Base-by-base conservation (phyloP, 169 alveolate species). In the Plasmodium sp. region DNA sequence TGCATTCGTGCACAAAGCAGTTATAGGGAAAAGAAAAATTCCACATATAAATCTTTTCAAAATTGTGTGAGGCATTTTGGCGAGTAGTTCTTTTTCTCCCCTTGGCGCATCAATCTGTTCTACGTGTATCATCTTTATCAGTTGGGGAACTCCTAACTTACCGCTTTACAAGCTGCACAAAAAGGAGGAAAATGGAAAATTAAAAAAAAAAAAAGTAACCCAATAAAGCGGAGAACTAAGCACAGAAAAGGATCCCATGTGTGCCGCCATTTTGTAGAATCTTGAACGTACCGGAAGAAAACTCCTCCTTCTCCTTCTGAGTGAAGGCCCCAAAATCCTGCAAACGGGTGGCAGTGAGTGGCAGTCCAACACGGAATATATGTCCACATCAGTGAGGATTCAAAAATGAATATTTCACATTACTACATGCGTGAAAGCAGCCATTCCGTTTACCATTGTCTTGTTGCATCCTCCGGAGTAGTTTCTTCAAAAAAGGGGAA, bases 261-360 rank as follows among this genome's bases (percentile, higher is more conserved):
- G 31, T 54, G 7, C 39, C 7, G 7, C 84, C 33, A 48, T 72
- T 43, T 84, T 72, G 72, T 39, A 39, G 67, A 27, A 18, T 34
- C 4, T 54, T 56, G 36, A 77, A 33, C 22, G 16, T 86, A 86
- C 93, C 85, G 34, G 93, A 86, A 51, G 93, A 86, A 54, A 86
- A 86, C 48, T 86, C 86, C 86, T 86, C 93, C 93, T 86, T 86
- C 45, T 86, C 93, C 48, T 75, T 75, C 77, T 86, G 43, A 33
- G 93, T 75, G 51, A 86, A 77, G 48, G 86, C 85, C 22, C 80
- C 93, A 36, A 86, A 86, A 86, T 86, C 93, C 93, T 86, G 62
- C 58, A 86, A 75, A 9, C 6, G 33, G 18, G 22, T 75, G 39
- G 12, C 45, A 33, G 34, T 84, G 33, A 34, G 22, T 75, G 39